A percentile compares a stretch with the other conserved stretches of the same genome.
Evolutionary conservation across 75 land plant genomes (phyloP).

Genomic region (Larix kaempferi): DNA sequence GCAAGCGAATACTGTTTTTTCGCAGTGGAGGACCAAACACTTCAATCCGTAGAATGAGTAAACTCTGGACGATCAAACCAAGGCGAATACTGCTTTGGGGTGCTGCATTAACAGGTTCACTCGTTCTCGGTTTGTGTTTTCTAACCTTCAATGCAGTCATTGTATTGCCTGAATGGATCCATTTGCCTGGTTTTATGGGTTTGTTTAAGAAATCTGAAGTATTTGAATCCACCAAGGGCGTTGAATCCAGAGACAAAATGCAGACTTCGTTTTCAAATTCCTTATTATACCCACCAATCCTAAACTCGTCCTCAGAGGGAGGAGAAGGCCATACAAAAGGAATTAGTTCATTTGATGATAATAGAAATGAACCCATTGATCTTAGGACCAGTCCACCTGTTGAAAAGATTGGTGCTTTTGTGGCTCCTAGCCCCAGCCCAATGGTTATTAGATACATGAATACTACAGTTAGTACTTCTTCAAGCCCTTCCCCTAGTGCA

Average conservation of each 20-base stretch:
- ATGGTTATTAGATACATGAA: neutral
- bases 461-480: neutral
- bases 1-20: neutral
- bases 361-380: neutral
- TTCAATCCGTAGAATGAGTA: too few species aligned
- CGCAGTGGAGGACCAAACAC: too few species aligned
- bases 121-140: neutral
- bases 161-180: conserved; percentile 5
- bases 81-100: neutral
- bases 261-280: neutral
- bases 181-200: conserved; percentile 4
- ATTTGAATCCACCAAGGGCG: too few species aligned
- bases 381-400: neutral
- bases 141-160: neutral
- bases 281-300: neutral
- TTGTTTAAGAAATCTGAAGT: neutral
- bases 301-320: neutral
- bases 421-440: neutral
- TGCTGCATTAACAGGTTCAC: neutral
- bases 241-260: neutral
- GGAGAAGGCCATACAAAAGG: neutral
- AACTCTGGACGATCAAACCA: neutral
- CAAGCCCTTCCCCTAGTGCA: neutral
- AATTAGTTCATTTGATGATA: neutral
- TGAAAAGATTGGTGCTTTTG: neutral